Base-by-base conservation (phyloP, 2,329 filamentous ascomycete genomes). In the Cladophialophora exuberans region DNA sequence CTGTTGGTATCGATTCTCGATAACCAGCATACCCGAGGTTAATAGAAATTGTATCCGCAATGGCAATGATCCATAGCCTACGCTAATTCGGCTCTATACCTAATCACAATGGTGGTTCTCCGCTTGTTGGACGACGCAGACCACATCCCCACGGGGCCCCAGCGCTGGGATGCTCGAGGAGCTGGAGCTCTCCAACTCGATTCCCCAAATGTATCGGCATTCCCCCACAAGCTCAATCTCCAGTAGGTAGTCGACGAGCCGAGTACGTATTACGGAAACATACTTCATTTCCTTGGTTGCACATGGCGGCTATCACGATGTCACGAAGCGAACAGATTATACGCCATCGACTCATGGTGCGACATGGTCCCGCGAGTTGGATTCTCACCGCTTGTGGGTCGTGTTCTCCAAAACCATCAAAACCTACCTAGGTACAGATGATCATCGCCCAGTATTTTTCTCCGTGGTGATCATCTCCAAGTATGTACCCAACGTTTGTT, bases 151-250 rank as follows among this genome's bases (percentile, higher is more conserved):
- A 43, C 42, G 18, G 13, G 25, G 11, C 18, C 20, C 44, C 44
- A 20, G 28, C 44, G 44, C 20, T 28, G 46, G 26, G 26, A 26
- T 33, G 36, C 13, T 42, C 26, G 5, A 26, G 38, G 36, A 43
- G 36, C 13, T 42, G 17, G 5, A 26, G 38, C 35, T 51, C 48
- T 33, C 48, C 48, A 51, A 51, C 48, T 33, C 38, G 36, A 42
- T 51, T 51, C 48, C 48, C 48, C 48, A 51, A 51, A 18, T 31
- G 13, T 28, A 17, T 7, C 3, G 11, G n/a, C 7, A 25, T 22
- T 51, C 38, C 48, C 48, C 48, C 48, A 43, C 48, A 51, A 51
- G 43, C 13, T 51, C 38, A 23, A 22, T 48, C 44, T 48, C 44
- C 17, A n/a, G n/a, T n/a, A n/a, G n/a, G n/a, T n/a, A n/a, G n/a